Evolutionary conservation across 1,284 basidiomycete genomes (phyloP), one percentile per base, ranked within the genome.

Genomic region (Ganoderma meredithae): DNA sequence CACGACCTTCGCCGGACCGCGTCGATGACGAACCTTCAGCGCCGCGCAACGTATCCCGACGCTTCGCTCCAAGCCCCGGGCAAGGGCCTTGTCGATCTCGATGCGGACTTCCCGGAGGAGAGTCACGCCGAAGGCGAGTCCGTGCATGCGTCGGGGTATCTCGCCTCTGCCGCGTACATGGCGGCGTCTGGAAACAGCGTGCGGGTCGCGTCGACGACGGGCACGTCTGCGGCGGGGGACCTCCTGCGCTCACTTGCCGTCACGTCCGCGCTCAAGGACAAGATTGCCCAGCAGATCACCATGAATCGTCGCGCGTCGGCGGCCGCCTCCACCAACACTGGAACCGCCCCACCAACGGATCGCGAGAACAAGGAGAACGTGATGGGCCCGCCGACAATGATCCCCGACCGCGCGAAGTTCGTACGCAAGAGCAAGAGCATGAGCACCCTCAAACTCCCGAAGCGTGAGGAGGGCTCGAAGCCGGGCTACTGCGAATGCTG

Each of bases 401-500:
- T 92, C 69, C 90, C 91, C 13, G 84, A 85, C 56, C 84, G 83
- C 56, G 78, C 78, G 43, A 80, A 79, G 27, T 64, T 87, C 62
- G 81, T 95, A 62, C 84, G 87, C 75, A 95, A 92, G 79, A 91
- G 90, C 75, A 88, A 88, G 74, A 94, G 93, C 73, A 94, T 90
- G 60, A 92, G 92, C 76, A 93, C 91, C 0, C 80, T 95, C 60
- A 84, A 88, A 71, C 81, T 94, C 63, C 88, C 92, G 8, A 91
- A 88, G 76, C 88, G 94, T 47, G 92, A 95, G 70, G 95, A 95
- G 81, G 92, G 88, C 63, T 92, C 87, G 76, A 98, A 95, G 79
- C 95, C 97, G 8, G 98, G 98, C 12, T 99, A 99, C 81, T 99
- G 98, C 81, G 98, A 99, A 79, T 98, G 97, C 79, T 99, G 98